Base-by-base conservation (phyloP, 371 early-diverging fungal species). In the Mortierella sp. region DNA sequence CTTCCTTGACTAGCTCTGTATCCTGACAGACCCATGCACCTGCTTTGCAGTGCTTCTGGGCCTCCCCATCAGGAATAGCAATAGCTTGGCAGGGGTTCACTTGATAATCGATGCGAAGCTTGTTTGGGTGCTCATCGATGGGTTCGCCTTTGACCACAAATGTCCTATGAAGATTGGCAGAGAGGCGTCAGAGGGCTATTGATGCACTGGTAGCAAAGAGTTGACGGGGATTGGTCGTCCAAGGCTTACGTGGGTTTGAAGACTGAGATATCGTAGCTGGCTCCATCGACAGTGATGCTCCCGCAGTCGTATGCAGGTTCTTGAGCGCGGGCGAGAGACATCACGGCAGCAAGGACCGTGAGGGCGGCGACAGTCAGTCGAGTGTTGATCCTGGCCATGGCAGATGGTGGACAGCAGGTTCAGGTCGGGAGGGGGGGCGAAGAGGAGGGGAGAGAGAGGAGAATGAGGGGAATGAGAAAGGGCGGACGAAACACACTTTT, bases 61-160 rank as follows among this genome's bases (percentile, higher is more conserved):
- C 54, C 34, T 68, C 47, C 16, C 65, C 76, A 3, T 76, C 76
- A n/a, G 68, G 69, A 17, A 76, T 37, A 8, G 37, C 50, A 39
- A 76, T 60, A 3, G 76, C 69, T 24, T 76, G 67, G 58, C 76
- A 76, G 3, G 76, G 76, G 39, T 76, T 76, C 21, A 76, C 34
- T 19, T 49, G 27, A 37, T 76, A 76, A 28, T 76, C 69, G 12
- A 51, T 31, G 13, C 69, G 76, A 27, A 64, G 22, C 22, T 55
- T 76, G 51, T 46, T 61, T 5, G 76, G 76, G 34, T 54, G 41
- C 0, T 44, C 57, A 12, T 22, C 49, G 14, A 24, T 56, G 27
- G 54, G 44, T 50, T 60, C 61, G 9, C 76, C 76, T 24, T 37
- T 56, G 57, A 68, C 47, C 17, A 54, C 51, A 24, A 54, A 74